Conservation (phyloP, 257 asterid genomes). For the Ocimum tenuiflorum region DNA sequence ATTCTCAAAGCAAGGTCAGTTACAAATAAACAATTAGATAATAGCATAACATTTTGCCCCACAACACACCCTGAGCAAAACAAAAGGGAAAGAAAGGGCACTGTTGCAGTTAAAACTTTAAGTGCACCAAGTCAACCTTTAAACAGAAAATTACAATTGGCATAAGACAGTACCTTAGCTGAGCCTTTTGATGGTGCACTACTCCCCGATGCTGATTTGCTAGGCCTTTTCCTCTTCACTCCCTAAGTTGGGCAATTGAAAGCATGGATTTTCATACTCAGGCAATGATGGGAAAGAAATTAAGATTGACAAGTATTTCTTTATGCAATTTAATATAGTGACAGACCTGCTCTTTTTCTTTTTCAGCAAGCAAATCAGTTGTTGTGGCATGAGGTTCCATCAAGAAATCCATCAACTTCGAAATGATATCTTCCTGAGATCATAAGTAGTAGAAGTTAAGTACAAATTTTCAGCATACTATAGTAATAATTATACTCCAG, state of each 20-base stretch:
- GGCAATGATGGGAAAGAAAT: constrained; percentile 9
- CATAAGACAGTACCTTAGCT: constrained; percentile 43
- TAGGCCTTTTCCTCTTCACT: constrained; percentile 63
- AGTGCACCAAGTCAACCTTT: constrained; percentile 3
- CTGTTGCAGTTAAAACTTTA: not conserved
- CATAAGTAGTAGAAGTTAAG: constrained; percentile 1
- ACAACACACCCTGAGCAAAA: too few relatives aligned
- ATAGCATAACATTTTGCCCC: not conserved
- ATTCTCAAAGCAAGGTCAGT: not conserved
- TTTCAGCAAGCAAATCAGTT: constrained; percentile 64
- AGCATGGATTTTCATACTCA: not conserved
- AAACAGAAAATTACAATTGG: not conserved
- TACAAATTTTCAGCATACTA: not conserved
- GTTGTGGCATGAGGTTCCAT: constrained; percentile 78
- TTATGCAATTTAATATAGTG: not conserved
- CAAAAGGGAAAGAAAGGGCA: not conserved
- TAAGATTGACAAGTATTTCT: not conserved
- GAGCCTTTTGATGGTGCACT: constrained; percentile 53
- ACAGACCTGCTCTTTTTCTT: constrained; percentile 77
- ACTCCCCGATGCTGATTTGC: constrained; percentile 49
- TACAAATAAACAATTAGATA: not conserved
- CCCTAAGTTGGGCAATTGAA: constrained; percentile 44
- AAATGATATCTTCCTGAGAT: constrained; percentile 75
- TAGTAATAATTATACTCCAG: not conserved
- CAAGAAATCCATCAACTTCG: constrained; percentile 72